Conservation (phyloP, 2,329 filamentous ascomycete species). For the Aspergillus sp. region DNA sequence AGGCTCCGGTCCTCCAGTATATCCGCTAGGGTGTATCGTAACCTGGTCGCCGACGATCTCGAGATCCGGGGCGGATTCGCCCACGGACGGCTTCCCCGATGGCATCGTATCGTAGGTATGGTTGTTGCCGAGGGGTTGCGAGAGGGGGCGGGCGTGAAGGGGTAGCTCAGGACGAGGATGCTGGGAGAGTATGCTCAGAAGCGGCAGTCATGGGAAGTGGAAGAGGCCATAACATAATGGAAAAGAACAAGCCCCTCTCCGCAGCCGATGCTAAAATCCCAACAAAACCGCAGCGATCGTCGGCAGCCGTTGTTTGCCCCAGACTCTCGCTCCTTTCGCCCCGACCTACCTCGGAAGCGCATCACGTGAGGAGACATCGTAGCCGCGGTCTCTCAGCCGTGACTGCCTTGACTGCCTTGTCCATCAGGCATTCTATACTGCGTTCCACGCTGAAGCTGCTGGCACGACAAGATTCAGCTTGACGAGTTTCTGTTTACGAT, state of each 20-base stretch:
- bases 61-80: slow-evolving; percentile 69
- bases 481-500: neutral
- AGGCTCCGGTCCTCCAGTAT: slow-evolving; percentile 42
- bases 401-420: neutral
- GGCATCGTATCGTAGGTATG: slow-evolving; percentile 32
- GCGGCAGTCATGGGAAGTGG: slow-evolving; percentile 11
- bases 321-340: slow-evolving; percentile 4
- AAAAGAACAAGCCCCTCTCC: slow-evolving; percentile 2
- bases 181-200: neutral
- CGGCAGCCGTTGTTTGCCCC: slow-evolving; percentile 12
- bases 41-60: slow-evolving; percentile 76
- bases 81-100: slow-evolving; percentile 35
- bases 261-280: slow-evolving; percentile 12
- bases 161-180: slow-evolving; percentile 9
- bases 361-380: slow-evolving; percentile 6
- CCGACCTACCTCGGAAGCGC: neutral
- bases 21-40: slow-evolving; percentile 74
- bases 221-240: slow-evolving; percentile 8
- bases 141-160: neutral
- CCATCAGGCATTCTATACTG: slow-evolving; percentile 2
- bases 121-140: neutral
- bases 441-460: slow-evolving; percentile 14
- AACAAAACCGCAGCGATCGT: slow-evolving; percentile 16
- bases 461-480: neutral
- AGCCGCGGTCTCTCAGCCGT: neutral